Evolutionary conservation across 2,329 filamentous ascomycete species (phyloP), one percentile per base, ranked within the genome.

Genomic region (Mariannaea elegans): DNA sequence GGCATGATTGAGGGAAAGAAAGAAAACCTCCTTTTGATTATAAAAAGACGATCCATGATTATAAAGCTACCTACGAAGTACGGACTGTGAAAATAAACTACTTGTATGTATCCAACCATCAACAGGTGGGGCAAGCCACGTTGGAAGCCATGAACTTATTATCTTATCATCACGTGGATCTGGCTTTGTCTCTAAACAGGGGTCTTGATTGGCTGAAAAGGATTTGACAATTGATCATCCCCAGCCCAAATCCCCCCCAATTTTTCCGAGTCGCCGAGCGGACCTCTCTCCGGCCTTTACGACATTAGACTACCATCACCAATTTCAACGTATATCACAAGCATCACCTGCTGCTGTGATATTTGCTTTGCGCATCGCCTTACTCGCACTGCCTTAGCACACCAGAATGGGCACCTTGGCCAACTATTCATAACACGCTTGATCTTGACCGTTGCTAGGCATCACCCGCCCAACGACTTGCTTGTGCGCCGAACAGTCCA

Each of bases 101-200:
- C n/a, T n/a, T n/a, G n/a, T n/a, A n/a, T n/a, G n/a, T n/a, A n/a
- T n/a, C n/a, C n/a, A n/a, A n/a, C n/a, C n/a, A n/a, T n/a, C 5
- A 27, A 9, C 24, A 9, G 9, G 24, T 27, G 24, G 24, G 24
- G 24, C 24, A 27, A 27, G 24, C 6, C 5, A 27, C 24, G 24
- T 9, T n/a, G n/a, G n/a, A n/a, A n/a, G n/a, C 24, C 24, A 9
- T 9, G 6, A 27, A 9, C 24, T 39, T 23, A 41, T 13, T 53
- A 61, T 65, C 66, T 69, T 69, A 69, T 69, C 67, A 53, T 70
- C 67, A 70, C 67, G 67, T 70, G 67, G 54, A 66, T 31, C 12
- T 19, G 39, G 49, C 23, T 39, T 42, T 46, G 39, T 44, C 23
- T n/a, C 18, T 47, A 12, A 9, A 34, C 3, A 1, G 3, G 3